Base-by-base conservation (phyloP, 257 asterid genomes). In the Rubia yunnanensis region DNA sequence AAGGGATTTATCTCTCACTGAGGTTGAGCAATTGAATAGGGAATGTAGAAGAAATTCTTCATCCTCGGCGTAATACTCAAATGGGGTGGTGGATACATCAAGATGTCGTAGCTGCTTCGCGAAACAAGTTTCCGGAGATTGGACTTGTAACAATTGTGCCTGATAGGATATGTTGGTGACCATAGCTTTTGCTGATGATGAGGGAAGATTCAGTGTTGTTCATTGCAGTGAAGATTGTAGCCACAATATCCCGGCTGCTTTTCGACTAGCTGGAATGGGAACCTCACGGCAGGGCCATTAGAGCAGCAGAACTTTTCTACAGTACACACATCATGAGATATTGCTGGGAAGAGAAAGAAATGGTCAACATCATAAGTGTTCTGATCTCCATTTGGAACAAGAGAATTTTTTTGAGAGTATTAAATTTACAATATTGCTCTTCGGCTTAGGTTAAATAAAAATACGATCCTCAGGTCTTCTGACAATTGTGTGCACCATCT, bases 211-310 rank as follows among this genome's bases (percentile, higher is more conserved):
- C 38, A 67, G 48, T 2, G 22, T 59, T 1, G 41, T 7, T 32
- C 38, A 53, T 52, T 63, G 23, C 61, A 58, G n/a, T 5, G 65
- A 62, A 53, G 70, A 67, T 26, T 36, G 54, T 73, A 66, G 30
- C 53, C 69, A 36, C 73, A 73, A 4, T 60, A 31, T 30, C 13
- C 58, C 7, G 54, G 74, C 58, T 59, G 72, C 36, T 26, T 22
- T 11, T n/a, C 65, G 1, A 0, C n/a, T 10, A 70, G 70, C 7
- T 15, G 2, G 18, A 70, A 54, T 22, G 74, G 74, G 60, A 70
- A 70, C 48, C 44, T 27, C 18, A 70, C 65, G 4, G 64, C 38
- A 0, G 74, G 74, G 10, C 58, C 58, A n/a, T 52, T 9, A 7
- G 11, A 7, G 58, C 58, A 17, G 58, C 58, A 32, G 36, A 2